Percentiles rank a stretch among this genome's conserved stretches.
These are phyloP conservation scores for Myochromella boudieri DNA, from an alignment of 768 basidiomycete genomes.

Conservation along the genomic window DNA sequence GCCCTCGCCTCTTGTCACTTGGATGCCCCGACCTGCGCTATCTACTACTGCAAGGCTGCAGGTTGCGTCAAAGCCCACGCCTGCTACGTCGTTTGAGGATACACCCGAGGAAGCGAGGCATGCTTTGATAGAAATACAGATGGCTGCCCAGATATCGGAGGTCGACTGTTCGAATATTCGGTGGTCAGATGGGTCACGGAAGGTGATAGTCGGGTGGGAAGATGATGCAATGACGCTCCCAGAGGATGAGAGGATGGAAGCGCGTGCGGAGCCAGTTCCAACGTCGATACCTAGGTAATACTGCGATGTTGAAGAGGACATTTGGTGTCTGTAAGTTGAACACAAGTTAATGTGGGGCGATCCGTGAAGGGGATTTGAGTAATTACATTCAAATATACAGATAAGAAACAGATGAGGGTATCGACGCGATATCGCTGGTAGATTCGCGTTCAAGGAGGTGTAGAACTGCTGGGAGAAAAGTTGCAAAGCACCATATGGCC, in stretches of 20 bases:
- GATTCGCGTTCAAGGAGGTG: too few relatives aligned
- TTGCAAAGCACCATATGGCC: too few relatives aligned
- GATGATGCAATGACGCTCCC: constrained; percentile 78
- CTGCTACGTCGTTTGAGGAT: constrained; percentile 65
- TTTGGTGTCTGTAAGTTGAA: too few relatives aligned
- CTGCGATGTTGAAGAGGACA: too few relatives aligned
- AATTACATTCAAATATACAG: too few relatives aligned
- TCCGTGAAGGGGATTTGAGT: too few relatives aligned
- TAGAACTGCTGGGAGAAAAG: too few relatives aligned
- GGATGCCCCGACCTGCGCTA: constrained; percentile 68
- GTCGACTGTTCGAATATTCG: constrained; percentile 98
- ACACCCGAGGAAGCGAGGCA: constrained; percentile 62
- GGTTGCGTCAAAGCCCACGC: constrained; percentile 93
- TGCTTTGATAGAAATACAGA: constrained; percentile 58
- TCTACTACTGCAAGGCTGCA: constrained; percentile 92
- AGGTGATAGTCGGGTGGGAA: constrained; percentile 81
- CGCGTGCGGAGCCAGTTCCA: constrained; percentile 93
- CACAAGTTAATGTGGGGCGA: too few relatives aligned
- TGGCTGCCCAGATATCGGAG: constrained; percentile 77
- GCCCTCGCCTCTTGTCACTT: constrained; percentile 66
- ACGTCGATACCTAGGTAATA: constrained; percentile 81
- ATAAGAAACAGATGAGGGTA: too few relatives aligned
- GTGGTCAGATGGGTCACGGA: constrained; percentile 80
- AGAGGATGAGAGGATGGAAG: constrained; percentile 68
- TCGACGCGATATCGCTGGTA: too few relatives aligned